phyloP scores from a whole-genome alignment of 2,329 filamentous ascomycete genomes.

The Pseudophaeomoniella oleicola region DNA sequence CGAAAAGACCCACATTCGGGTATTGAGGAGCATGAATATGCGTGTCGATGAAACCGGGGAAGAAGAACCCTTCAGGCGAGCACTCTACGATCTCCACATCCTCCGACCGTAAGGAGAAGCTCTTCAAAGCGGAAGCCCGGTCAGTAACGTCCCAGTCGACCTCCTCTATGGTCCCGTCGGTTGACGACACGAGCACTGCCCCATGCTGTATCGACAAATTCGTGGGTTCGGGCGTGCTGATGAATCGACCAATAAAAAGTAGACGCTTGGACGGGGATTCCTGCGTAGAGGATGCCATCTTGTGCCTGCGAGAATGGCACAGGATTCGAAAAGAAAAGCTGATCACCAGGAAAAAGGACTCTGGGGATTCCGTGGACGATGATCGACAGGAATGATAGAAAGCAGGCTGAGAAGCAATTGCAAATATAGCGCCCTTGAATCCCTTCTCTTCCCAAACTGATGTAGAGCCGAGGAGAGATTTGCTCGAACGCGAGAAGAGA shows the following conservation, averaged over 20 bases:
- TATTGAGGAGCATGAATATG: slow-evolving; percentile 94
- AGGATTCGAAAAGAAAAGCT: not conserved
- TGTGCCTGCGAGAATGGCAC: not conserved
- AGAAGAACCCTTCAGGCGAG: slow-evolving; percentile 10
- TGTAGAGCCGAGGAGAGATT: too few species aligned
- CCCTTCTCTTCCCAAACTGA: too few species aligned
- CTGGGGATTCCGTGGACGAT: too few species aligned
- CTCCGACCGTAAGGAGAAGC: slow-evolving; percentile 8
- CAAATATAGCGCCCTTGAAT: too few species aligned
- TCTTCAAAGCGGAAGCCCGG: slow-evolving; percentile 6
- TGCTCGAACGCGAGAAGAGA: too few species aligned
- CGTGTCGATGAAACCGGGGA: slow-evolving; percentile 47
- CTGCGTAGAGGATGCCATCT: not conserved
- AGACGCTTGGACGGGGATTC: not conserved
- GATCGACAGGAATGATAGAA: too few species aligned
- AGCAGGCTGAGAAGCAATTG: too few species aligned
- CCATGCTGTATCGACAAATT: slow-evolving; percentile 1
- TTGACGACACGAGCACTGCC: slow-evolving; percentile 5
- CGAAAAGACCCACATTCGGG: slow-evolving; percentile 86
- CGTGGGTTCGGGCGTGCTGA: not conserved
- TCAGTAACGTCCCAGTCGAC: slow-evolving; percentile 6
- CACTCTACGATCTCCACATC: slow-evolving; percentile 3
- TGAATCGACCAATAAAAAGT: slow-evolving; percentile 1
- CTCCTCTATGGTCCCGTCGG: slow-evolving; percentile 4
- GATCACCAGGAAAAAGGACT: not conserved